Percentiles rank a stretch among this genome's conserved stretches.
These are phyloP conservation scores for Endotrypanum monterogeii DNA, from an alignment of 208 protist species.

Conservation along the genomic window DNA sequence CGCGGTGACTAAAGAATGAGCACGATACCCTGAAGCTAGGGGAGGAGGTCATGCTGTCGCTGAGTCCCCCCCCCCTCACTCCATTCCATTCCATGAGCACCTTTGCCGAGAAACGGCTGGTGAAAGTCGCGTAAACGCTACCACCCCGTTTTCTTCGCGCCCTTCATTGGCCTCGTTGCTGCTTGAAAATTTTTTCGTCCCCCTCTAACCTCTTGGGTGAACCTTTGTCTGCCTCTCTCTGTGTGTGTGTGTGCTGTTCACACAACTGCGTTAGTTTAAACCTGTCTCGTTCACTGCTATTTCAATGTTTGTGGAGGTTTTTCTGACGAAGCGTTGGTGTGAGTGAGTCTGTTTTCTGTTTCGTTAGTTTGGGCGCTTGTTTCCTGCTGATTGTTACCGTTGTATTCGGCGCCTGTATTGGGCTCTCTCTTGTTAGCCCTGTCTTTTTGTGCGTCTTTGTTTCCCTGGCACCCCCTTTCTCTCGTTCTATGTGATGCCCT, in stretches of 20 bases:
- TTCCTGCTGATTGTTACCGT: slow-evolving; percentile 5
- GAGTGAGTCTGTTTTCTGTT: not conserved
- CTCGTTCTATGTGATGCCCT: no score
- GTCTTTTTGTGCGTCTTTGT: not conserved
- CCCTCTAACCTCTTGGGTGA: not conserved
- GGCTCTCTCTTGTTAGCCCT: not conserved
- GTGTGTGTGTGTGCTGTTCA: not conserved
- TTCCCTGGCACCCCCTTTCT: not conserved
- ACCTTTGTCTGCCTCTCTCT: not conserved
- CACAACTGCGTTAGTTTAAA: not conserved
- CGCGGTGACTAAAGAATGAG: not conserved
- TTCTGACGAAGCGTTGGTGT: not conserved
- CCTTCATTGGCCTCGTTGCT: not conserved
- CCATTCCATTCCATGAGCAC: not conserved
- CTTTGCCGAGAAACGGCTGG: not conserved
- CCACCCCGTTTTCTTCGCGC: not conserved
- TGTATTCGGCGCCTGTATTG: not conserved
- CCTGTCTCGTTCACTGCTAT: not conserved
- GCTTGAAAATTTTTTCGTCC: not conserved
- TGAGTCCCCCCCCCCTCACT: not conserved
- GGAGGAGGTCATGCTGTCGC: no score
- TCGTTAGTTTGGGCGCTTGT: not conserved
- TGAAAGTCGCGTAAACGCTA: not conserved
- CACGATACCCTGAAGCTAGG: not conserved
- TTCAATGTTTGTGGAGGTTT: not conserved